A percentile compares a stretch with the other conserved stretches of the same genome.
phyloP scores from a whole-genome alignment of 2,329 filamentous ascomycete genomes.

The Mycogone perniciosa region DNA sequence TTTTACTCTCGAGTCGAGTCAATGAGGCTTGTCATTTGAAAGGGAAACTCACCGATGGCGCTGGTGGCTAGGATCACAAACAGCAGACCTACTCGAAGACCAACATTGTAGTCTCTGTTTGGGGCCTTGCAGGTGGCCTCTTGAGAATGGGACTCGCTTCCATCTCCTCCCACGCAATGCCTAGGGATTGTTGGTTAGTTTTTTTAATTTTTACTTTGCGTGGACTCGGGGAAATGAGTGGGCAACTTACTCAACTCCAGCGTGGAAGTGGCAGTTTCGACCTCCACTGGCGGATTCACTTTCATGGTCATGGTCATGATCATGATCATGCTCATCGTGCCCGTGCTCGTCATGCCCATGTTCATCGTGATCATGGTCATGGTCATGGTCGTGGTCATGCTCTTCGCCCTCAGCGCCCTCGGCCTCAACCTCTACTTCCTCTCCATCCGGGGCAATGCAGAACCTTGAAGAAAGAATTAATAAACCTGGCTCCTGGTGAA shows the following conservation, averaged over 20 bases:
- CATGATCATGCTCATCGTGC: conserved; percentile 12
- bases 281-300: conserved; percentile 15
- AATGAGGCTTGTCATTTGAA: neutral
- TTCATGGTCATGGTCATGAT: conserved; percentile 17
- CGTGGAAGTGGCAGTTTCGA: conserved; percentile 55
- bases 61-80: conserved; percentile 67
- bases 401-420: conserved; percentile 25
- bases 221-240: neutral
- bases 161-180: conserved; percentile 50
- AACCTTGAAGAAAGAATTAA: conserved; percentile 37
- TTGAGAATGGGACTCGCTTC: conserved; percentile 29
- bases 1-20: neutral
- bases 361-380: conserved; percentile 16
- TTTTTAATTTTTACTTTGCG: neutral
- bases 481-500: neutral
- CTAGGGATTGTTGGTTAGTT: conserved; percentile 21
- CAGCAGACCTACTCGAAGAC: conserved; percentile 61
- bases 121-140: conserved; percentile 38
- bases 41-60: conserved; percentile 44
- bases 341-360: conserved; percentile 19
- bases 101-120: conserved; percentile 57
- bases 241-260: conserved; percentile 60
- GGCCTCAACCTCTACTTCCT: conserved; percentile 52
- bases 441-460: conserved; percentile 53
- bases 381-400: conserved; percentile 16